Conservation (phyloP, 2,329 filamentous ascomycete genomes). For the Nannizziopsis arthrosporioides region DNA sequence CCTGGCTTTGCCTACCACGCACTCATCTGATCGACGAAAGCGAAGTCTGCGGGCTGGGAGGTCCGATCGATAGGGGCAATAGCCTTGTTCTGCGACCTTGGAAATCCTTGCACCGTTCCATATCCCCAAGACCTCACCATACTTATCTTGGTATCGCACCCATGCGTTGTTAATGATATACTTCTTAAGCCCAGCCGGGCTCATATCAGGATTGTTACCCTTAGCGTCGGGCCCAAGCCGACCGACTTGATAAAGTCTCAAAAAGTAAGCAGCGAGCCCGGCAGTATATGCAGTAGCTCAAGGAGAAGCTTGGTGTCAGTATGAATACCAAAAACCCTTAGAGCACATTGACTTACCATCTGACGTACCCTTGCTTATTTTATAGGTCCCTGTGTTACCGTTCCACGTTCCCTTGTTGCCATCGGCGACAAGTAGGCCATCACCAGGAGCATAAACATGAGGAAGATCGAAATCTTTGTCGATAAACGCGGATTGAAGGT, state of each 20-base stretch:
- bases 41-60: not conserved
- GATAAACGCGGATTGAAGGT: not conserved
- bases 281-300: conserved; percentile 10
- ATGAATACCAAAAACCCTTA: not conserved
- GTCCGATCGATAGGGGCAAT: conserved; percentile 7
- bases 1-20: not conserved
- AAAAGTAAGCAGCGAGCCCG: conserved; percentile 12
- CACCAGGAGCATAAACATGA: conserved; percentile 9
- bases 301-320: not conserved
- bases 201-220: conserved; percentile 11
- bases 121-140: conserved; percentile 1
- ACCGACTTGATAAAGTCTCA: conserved; percentile 10
- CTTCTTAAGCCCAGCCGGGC: conserved; percentile 9
- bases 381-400: not conserved
- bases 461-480: conserved; percentile 1
- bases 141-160: not conserved
- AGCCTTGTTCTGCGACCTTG: not conserved
- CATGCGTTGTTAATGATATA: conserved; percentile 10
- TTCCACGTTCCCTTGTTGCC: conserved; percentile 8
- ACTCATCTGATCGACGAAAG: not conserved
- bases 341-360: conserved; percentile 6
- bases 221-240: conserved; percentile 5
- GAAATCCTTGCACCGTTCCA: conserved; percentile 8
- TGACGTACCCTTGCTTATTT: conserved; percentile 4
- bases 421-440: not conserved